phyloP scores from a whole-genome alignment of 306 rosid species.

The Trifolium subterraneum region DNA sequence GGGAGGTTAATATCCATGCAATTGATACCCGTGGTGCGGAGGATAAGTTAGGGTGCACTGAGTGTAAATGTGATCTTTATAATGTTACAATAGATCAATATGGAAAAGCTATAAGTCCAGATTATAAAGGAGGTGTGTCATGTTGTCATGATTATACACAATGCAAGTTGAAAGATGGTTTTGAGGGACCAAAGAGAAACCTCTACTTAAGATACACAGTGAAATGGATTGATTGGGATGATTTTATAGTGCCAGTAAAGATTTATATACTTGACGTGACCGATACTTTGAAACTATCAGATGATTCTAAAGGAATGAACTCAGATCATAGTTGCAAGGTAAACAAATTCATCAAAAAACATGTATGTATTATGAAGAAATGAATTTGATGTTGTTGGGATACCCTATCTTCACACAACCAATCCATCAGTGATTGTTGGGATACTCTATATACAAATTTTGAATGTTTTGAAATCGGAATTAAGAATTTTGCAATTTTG shows the following conservation, averaged over 20 bases:
- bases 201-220: constrained; percentile 74
- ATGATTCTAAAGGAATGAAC: constrained; percentile 19
- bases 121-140: constrained; percentile 60
- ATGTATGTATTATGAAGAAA: neutral
- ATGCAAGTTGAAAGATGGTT: constrained; percentile 61
- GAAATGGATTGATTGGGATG: constrained; percentile 80
- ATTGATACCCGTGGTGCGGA: constrained; percentile 69
- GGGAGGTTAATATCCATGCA: constrained; percentile 68
- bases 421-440: neutral
- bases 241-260: constrained; percentile 62
- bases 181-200: constrained; percentile 53
- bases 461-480: neutral
- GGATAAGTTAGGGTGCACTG: constrained; percentile 61
- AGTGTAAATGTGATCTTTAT: constrained; percentile 67
- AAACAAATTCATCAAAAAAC: constrained; percentile 23
- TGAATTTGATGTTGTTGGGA: neutral
- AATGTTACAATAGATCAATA: constrained; percentile 48
- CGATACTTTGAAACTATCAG: constrained; percentile 46
- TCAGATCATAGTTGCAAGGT: constrained; percentile 55
- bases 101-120: constrained; percentile 48
- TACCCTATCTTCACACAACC: neutral
- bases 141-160: constrained; percentile 68
- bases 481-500: too few species aligned
- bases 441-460: neutral
- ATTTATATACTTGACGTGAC: constrained; percentile 66